These are phyloP conservation scores for Tolypocladium capitatum DNA, from an alignment of 2,329 filamentous ascomycete species.

Conservation along the genomic window DNA sequence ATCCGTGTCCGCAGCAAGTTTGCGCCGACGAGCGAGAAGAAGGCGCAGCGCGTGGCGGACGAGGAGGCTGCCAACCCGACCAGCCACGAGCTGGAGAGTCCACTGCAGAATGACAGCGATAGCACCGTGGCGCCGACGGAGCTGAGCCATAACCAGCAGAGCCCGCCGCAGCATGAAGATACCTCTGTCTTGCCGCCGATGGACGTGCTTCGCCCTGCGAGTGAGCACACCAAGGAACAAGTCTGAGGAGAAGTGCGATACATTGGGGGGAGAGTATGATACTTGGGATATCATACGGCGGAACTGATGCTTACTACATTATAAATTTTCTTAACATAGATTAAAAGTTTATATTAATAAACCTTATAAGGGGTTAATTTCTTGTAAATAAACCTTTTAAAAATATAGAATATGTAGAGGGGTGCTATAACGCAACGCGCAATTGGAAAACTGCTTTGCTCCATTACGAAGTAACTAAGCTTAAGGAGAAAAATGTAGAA, in stretches of 20 bases:
- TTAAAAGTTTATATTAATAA: too few species aligned
- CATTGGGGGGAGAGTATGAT: not conserved
- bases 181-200: not conserved
- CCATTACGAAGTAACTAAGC: too few species aligned
- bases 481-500: too few species aligned
- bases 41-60: slow-evolving; percentile 10
- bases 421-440: too few species aligned
- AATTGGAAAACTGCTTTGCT: too few species aligned
- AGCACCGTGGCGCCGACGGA: not conserved
- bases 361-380: too few species aligned
- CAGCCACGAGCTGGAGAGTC: not conserved
- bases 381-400: too few species aligned
- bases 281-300: not conserved
- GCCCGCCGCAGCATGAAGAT: not conserved
- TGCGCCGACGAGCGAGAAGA: slow-evolving; percentile 14
- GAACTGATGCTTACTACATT: too few species aligned
- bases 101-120: not conserved
- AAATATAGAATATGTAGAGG: too few species aligned
- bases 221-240: not conserved
- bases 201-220: not conserved
- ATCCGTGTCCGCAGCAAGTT: slow-evolving; percentile 27
- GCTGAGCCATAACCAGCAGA: not conserved
- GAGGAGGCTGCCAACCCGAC: slow-evolving; percentile 7
- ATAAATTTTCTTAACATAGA: too few species aligned
- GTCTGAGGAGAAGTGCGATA: not conserved